A percentile compares a stretch with the other conserved stretches of the same genome.
Conservation (phyloP, 176 grass and related monocot genomes). For the Bolboschoenus planiculmis region DNA sequence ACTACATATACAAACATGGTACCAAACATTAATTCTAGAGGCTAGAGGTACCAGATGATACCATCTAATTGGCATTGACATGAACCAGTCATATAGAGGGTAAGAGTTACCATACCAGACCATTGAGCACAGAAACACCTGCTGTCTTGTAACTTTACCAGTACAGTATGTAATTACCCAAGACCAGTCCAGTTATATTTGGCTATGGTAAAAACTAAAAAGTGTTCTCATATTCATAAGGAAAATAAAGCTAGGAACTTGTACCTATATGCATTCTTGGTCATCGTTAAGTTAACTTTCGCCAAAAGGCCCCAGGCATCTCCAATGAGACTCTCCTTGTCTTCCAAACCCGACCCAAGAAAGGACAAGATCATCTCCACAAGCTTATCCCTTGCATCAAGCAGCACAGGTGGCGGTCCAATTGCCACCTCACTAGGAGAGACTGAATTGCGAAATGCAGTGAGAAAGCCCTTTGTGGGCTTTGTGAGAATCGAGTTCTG, state of each 20-base stretch:
- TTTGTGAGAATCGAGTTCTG: constrained; percentile 9
- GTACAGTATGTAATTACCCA: background rate
- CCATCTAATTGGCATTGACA: background rate
- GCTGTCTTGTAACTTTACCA: background rate
- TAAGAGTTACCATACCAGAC: background rate
- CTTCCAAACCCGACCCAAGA: constrained; percentile 18
- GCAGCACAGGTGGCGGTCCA: constrained; percentile 11
- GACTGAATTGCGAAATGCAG: background rate
- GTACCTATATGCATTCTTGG: constrained; percentile 3
- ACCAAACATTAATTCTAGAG: background rate
- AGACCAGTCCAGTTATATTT: background rate
- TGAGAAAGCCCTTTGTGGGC: constrained; percentile 16
- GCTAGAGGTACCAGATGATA: background rate
- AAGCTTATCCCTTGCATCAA: constrained; percentile 30
- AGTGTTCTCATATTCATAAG: background rate
- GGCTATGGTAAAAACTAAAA: background rate
- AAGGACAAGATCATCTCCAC: constrained; percentile 26
- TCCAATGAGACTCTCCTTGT: constrained; percentile 25
- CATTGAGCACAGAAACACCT: background rate
- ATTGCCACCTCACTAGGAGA: background rate
- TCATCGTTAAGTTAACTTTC: constrained; percentile 31
- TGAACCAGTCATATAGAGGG: background rate
- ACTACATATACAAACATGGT: background rate
- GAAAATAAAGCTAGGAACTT: background rate
- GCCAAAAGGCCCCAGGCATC: constrained; percentile 33